Base-by-base conservation (phyloP, 805 yeast genomes). In the Kuraishia borneana region DNA sequence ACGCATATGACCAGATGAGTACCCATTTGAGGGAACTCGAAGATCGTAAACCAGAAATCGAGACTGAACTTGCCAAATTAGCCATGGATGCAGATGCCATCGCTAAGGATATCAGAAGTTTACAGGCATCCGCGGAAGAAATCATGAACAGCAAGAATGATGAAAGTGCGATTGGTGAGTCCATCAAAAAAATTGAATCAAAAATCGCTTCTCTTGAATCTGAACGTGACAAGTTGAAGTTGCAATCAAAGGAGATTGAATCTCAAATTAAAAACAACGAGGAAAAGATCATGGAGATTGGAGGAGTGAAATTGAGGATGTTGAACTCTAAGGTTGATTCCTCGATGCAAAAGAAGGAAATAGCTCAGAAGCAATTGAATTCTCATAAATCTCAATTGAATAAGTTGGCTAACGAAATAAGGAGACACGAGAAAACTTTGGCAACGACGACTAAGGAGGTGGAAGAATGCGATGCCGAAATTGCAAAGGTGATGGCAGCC, bases 281-380 rank as follows among this genome's bases (percentile, higher is more conserved):
- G 43, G 83, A 78, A 37, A 69, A 76, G 48, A 84, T 92, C 26
- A 74, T 88, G 83, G 78, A 82, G 33, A 79, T 84, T 35, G 99
- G 99, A 35, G 99, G 99, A 39, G 78, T 83, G 6, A 76, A 76
- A 40, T 63, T 92, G 42, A 74, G 83, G 37, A 53, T 82, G 39
- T 96, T 87, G 46, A 80, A 75, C 40, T 72, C 94, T 1, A 81
- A 76, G 47, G 95, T 92, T 6, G 87, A 76, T 45, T 80, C 94
- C 2, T 62, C 81, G 22, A 61, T 64, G 29, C 83, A 81, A 44
- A 70, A 73, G 46, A 68, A 82, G 20, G 83, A 76, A 35, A 69
- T 79, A 14, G 52, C 75, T 10, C 61, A 58, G 23, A 71, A 72
- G 30, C 75, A 73, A 44, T 63, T 75, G 10, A 64, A 77, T 4